Percentiles rank a stretch among this genome's conserved stretches.
phyloP scores from a whole-genome alignment of 1,284 basidiomycete species.

The Rhodotorula sp. region DNA sequence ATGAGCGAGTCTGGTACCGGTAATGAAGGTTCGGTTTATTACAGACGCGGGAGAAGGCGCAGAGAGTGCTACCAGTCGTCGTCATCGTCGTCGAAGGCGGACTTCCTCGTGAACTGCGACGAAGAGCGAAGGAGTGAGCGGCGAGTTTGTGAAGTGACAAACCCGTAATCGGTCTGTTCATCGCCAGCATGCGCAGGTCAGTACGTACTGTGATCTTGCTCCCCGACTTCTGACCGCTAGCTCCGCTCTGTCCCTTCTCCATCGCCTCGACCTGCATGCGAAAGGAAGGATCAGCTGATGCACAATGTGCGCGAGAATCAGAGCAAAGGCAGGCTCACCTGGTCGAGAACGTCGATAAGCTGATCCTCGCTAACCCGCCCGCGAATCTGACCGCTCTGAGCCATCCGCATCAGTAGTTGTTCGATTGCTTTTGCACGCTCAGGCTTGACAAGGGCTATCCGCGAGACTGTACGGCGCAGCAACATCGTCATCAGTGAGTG shows the following conservation, averaged over 20 bases:
- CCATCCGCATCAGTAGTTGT: conserved; percentile 81
- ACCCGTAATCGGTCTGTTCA: too few relatives aligned
- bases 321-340: conserved; percentile 58
- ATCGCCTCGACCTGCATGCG: conserved; percentile 60
- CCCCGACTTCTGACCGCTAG: conserved; percentile 55
- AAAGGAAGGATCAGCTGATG: neutral
- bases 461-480: conserved; percentile 62
- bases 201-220: conserved; percentile 66
- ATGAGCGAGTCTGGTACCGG: neutral
- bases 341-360: conserved; percentile 86
- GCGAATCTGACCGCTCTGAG: conserved; percentile 84
- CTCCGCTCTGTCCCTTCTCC: conserved; percentile 57
- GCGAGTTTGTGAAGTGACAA: neutral
- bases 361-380: conserved; percentile 83
- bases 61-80: conserved; percentile 57
- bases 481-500: neutral
- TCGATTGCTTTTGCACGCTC: conserved; percentile 84
- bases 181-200: neutral
- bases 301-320: too few relatives aligned
- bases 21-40: neutral
- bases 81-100: conserved; percentile 60
- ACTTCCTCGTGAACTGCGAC: conserved; percentile 66
- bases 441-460: conserved; percentile 89
- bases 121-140: neutral
- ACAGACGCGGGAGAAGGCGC: neutral